Percentiles rank a stretch among this genome's conserved stretches.
phyloP scores from a whole-genome alignment of 2,329 filamentous ascomycete species.

The Bertia moriformis region DNA sequence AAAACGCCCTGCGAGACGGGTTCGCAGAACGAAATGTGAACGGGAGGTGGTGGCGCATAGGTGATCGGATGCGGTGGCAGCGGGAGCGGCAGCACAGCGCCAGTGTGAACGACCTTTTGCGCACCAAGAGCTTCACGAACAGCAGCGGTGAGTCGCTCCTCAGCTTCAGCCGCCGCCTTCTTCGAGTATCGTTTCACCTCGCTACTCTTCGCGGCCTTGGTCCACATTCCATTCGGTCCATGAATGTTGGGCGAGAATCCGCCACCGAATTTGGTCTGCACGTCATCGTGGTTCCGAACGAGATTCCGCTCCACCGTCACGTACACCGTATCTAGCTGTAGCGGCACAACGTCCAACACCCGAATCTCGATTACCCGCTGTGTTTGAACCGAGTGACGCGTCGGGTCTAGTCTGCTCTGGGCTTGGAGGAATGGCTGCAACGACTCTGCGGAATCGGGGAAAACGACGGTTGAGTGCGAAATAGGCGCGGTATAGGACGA shows the following conservation, averaged over 20 bases:
- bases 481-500: conserved; percentile 20
- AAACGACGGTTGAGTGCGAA: conserved; percentile 35
- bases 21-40: conserved; percentile 82
- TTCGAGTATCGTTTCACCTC: background rate
- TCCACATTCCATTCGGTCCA: background rate
- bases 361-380: conserved; percentile 42
- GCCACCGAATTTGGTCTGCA: conserved; percentile 42
- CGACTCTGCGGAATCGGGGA: conserved; percentile 21
- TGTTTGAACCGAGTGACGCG: conserved; percentile 28
- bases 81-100: conserved; percentile 65
- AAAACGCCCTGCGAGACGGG: conserved; percentile 81
- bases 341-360: conserved; percentile 38
- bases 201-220: background rate
- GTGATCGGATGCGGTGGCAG: conserved; percentile 75
- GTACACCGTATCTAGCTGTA: conserved; percentile 42
- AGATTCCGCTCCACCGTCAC: conserved; percentile 44
- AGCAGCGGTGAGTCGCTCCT: conserved; percentile 46
- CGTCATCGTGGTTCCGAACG: conserved; percentile 40
- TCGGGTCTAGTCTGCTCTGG: conserved; percentile 32
- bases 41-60: conserved; percentile 69
- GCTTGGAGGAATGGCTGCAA: conserved; percentile 39
- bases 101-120: conserved; percentile 66
- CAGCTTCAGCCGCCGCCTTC: conserved; percentile 17
- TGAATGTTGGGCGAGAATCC: background rate
- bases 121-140: conserved; percentile 62